Conservation (phyloP, 352 stramenopile species). For the Aphanomyces euteiches region DNA sequence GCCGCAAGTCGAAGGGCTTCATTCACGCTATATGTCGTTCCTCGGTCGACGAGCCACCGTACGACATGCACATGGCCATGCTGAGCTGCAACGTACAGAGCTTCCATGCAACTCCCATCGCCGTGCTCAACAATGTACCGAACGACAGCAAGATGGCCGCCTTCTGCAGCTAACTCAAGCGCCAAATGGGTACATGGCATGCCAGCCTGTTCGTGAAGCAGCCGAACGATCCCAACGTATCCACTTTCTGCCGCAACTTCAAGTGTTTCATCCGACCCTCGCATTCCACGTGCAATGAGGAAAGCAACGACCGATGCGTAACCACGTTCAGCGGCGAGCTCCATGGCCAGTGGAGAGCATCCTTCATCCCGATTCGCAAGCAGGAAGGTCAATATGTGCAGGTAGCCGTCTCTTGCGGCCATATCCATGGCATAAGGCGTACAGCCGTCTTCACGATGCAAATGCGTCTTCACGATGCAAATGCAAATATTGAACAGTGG, state of each 20-base stretch:
- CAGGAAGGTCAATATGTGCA: conserved; percentile 5
- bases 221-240: not conserved
- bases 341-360: not conserved
- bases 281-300: not conserved
- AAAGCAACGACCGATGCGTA: not conserved
- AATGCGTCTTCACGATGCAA: not conserved
- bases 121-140: not conserved
- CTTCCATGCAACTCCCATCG: not conserved
- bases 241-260: conserved; percentile 6
- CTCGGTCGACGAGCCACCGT: not conserved
- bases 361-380: not conserved
- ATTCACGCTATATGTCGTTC: not conserved
- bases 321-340: not conserved
- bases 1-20: not conserved
- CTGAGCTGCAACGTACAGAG: conserved; percentile 1
- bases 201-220: not conserved
- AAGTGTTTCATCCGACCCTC: not conserved
- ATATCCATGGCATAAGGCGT: not conserved
- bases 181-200: not conserved
- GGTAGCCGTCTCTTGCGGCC: conserved; percentile 5
- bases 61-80: conserved; percentile 8
- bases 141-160: conserved; percentile 1
- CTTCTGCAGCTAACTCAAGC: not conserved
- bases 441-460: not conserved
- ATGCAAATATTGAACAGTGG: conserved; percentile 3